Evolutionary conservation across 306 rosid genomes (phyloP).

Genomic region (Comarum palustre): DNA sequence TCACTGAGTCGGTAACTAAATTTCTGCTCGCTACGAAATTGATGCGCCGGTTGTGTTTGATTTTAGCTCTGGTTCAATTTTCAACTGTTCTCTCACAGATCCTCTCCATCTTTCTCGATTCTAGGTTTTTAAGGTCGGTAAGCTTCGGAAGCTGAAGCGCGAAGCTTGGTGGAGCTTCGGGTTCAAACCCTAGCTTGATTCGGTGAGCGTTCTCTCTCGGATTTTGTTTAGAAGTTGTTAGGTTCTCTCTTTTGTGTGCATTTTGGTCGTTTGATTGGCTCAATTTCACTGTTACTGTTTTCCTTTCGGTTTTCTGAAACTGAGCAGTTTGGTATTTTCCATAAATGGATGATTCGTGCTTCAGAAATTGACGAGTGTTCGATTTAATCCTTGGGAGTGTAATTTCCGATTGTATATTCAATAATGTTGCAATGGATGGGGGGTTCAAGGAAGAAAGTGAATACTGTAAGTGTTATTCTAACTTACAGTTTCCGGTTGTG

Average conservation of each 20-base stretch:
- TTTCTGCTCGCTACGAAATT: not conserved
- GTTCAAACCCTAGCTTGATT: not conserved
- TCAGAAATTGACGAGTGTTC: not conserved
- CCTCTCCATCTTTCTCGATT: not conserved
- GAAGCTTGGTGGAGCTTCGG: not conserved
- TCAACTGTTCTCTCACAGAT: not conserved
- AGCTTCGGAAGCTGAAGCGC: not conserved
- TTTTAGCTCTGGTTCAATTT: not conserved
- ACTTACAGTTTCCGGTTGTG: not conserved
- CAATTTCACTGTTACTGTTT: not conserved
- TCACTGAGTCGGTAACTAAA: not conserved
- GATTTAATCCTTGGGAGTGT: not conserved
- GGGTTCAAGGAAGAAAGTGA: conserved; percentile 83
- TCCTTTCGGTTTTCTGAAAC: not conserved
- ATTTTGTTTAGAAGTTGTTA: not conserved
- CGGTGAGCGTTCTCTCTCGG: not conserved
- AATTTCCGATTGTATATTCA: conserved; percentile 12
- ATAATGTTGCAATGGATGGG: conserved; percentile 99
- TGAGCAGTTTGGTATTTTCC: not conserved
- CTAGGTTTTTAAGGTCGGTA: not conserved
- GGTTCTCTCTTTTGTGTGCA: not conserved
- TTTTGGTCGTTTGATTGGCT: not conserved
- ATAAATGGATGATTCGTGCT: not conserved
- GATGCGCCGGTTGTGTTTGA: not conserved
- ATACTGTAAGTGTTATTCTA: conserved; percentile 50